Base-by-base conservation (phyloP, 768 basidiomycete genomes). In the Lentinula boryana region DNA sequence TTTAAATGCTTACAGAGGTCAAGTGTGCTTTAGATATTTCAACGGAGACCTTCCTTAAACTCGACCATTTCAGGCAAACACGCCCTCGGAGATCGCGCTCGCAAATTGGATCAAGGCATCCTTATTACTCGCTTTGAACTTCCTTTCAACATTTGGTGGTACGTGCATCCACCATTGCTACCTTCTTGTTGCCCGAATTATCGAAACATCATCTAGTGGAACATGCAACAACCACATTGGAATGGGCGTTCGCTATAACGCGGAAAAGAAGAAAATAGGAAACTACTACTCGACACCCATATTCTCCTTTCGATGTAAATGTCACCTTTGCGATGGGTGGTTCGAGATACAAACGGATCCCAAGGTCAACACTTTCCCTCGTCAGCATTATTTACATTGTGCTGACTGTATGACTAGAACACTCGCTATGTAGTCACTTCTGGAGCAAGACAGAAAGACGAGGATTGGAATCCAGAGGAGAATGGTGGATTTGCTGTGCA, bases 201-300 rank as follows among this genome's bases (percentile, higher is more conserved):
- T 21, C 13, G 15, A 56, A 32, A 12, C 41, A 10, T 38, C 48
- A 7, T 58, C 40, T 73, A 98, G 96, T 68, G 93, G 87, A 36
- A 89, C 89, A 75, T 99, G 96, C 76, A 88, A 95, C 72, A 89
- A 90, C 66, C 97, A 98, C 75, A 93, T 99, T 55, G 97, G 97
- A 10, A 97, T 97, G 85, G 97, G 97, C 23, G 97, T 99, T 1
- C 91, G 97, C n/a, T 99, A 98, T 79, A 99, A 99, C 66, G 97
- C 97, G 0, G 95, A 98, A 74, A 99, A 99, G 84, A 90, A 90
- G 78, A 98, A 96, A 73, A 84, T 98, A 36, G 97, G 97, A 13
- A 86, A 84, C 61, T 99, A 99, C 74, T 94, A 89, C 70, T 92
- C 93, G 5, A 98, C 95, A 0, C 91, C 95, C 9, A 98, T 99